A percentile compares a stretch with the other conserved stretches of the same genome.
Conservation (phyloP, 139 green algal genomes). For the Chlorokybus atmophyticus region DNA sequence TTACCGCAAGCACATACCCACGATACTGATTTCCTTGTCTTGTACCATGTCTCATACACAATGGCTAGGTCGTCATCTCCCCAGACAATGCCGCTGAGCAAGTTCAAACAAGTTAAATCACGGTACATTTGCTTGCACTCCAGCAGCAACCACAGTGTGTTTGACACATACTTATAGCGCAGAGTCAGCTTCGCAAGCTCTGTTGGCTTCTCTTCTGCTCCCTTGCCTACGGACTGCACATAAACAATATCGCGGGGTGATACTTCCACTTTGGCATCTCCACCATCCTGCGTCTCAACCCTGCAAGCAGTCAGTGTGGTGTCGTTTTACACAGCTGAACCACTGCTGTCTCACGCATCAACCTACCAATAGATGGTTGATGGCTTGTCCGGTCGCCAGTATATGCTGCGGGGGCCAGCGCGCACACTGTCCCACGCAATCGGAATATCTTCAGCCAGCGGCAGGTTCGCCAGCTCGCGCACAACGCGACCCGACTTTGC, state of each 20-base stretch:
- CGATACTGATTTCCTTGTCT: slow-evolving; percentile 19
- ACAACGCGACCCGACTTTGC: slow-evolving; percentile 36
- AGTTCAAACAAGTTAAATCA: background rate
- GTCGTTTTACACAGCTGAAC: too few species aligned
- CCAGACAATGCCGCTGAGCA: slow-evolving; percentile 70
- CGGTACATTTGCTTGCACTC: background rate
- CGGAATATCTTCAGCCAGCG: slow-evolving; percentile 88
- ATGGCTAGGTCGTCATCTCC: slow-evolving; percentile 66
- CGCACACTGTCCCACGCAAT: slow-evolving; percentile 74
- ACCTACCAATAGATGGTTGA: slow-evolving; percentile 26
- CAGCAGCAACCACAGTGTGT: background rate
- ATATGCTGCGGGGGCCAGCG: slow-evolving; percentile 59
- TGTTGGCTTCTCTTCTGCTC: slow-evolving; percentile 10
- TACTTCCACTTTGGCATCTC: slow-evolving; percentile 66
- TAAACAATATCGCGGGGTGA: slow-evolving; percentile 88
- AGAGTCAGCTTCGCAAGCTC: slow-evolving; percentile 35
- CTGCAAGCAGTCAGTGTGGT: too few species aligned
- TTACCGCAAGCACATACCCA: too few species aligned
- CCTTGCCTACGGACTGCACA: slow-evolving; percentile 42
- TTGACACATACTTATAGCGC: slow-evolving; percentile 18
- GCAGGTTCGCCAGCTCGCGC: slow-evolving; percentile 61
- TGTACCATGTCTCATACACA: slow-evolving; percentile 67
- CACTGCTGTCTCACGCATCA: background rate
- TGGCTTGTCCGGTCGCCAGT: slow-evolving; percentile 73
- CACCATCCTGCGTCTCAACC: slow-evolving; percentile 68